Conservation (phyloP, 148 eudicot genomes). For the Amaranthus palmeri region DNA sequence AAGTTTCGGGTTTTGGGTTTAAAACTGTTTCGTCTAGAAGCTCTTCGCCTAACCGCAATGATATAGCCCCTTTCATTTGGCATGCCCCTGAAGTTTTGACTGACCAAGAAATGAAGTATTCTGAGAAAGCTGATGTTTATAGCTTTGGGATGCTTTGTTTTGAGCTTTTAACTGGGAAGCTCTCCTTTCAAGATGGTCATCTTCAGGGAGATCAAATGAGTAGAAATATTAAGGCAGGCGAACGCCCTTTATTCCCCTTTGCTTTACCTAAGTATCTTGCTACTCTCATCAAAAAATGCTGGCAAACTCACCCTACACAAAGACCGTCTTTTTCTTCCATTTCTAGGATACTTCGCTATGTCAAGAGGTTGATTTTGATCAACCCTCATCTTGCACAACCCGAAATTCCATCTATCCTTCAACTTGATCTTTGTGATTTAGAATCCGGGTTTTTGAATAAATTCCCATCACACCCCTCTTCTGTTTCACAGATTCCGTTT, state of each 20-base stretch:
- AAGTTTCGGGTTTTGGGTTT: constrained; percentile 50
- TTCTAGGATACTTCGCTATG: constrained; percentile 53
- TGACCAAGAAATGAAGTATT: constrained; percentile 54
- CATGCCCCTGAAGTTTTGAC: constrained; percentile 61
- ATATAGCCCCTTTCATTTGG: constrained; percentile 40
- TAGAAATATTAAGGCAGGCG: constrained; percentile 58
- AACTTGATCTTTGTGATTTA: constrained; percentile 54
- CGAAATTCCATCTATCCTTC: constrained; percentile 37
- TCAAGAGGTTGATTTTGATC: constrained; percentile 44
- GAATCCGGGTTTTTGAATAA: constrained; percentile 38
- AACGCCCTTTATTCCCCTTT: constrained; percentile 59
- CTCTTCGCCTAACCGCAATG: constrained; percentile 26
- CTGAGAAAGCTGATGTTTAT: constrained; percentile 68
- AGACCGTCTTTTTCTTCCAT: constrained; percentile 56
- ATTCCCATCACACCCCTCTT: constrained; percentile 25
- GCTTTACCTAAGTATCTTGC: constrained; percentile 55
- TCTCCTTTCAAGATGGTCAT: constrained; percentile 58
- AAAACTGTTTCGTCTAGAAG: constrained; percentile 25
- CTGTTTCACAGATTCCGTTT: constrained; percentile 51
- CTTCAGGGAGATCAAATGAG: constrained; percentile 64
- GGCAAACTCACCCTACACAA: constrained; percentile 55
- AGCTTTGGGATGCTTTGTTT: constrained; percentile 72
- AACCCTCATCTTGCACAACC: constrained; percentile 50
- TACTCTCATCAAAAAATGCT: constrained; percentile 47
- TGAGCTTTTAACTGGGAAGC: constrained; percentile 60